Percentiles rank a stretch among this genome's conserved stretches.
Evolutionary conservation across 768 basidiomycete species (phyloP).

Genomic region (Leccinum broughii): DNA sequence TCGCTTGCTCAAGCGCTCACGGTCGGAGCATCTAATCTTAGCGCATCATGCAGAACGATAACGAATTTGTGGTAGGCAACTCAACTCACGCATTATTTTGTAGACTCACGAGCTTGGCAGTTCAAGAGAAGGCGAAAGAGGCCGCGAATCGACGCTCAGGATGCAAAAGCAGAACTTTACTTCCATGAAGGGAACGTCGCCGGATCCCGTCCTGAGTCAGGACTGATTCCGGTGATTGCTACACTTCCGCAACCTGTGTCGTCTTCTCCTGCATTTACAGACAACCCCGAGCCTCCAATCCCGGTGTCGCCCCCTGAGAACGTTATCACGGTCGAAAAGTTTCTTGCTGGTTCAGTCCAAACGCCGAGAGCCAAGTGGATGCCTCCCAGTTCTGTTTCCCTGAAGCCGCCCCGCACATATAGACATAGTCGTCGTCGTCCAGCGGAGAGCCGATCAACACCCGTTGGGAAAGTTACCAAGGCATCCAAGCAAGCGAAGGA

Average conservation of each 20-base stretch:
- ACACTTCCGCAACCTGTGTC: slow-evolving; percentile 11
- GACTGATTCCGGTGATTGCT: slow-evolving; percentile 22
- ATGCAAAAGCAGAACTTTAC: background rate
- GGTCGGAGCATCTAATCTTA: background rate
- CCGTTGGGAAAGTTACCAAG: background rate
- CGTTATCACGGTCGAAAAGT: slow-evolving; percentile 28
- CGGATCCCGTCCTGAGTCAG: background rate
- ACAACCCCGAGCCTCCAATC: background rate
- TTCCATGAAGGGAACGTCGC: background rate
- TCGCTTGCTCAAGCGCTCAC: background rate
- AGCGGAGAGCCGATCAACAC: background rate
- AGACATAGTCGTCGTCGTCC: slow-evolving; percentile 4
- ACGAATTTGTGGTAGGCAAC: slow-evolving; percentile 28
- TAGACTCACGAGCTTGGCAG: slow-evolving; percentile 9
- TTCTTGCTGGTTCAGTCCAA: slow-evolving; percentile 20
- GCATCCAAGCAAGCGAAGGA: background rate
- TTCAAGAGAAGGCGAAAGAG: slow-evolving; percentile 31
- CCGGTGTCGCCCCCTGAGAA: background rate
- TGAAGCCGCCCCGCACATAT: slow-evolving; percentile 21
- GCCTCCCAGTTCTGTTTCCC: background rate
- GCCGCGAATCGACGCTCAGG: slow-evolving; percentile 3
- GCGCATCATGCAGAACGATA: slow-evolving; percentile 11
- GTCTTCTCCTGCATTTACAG: slow-evolving; percentile 1
- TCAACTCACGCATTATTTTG: background rate
- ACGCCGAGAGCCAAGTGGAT: background rate